These are phyloP conservation scores for Boletales sp. DNA, from an alignment of 768 basidiomycete species.

Conservation along the genomic window DNA sequence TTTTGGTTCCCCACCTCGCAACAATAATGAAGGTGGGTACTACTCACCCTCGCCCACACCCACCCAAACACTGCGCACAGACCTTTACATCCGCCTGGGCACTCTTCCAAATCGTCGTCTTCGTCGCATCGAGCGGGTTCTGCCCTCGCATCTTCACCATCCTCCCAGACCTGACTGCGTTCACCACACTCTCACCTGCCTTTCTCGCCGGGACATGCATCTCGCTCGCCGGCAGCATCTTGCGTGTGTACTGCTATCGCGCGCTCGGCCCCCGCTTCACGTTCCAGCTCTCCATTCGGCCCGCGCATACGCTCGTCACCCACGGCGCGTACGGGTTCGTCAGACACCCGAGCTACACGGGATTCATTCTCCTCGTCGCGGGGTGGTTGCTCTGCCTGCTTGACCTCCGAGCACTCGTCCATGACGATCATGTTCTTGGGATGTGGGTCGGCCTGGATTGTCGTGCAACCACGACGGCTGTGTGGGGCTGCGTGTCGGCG, in stretches of 20 bases:
- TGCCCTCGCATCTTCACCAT: background rate
- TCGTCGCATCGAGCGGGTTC: background rate
- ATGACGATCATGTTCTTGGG: background rate
- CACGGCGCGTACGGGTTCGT: constrained; percentile 24
- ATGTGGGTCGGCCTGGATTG: background rate
- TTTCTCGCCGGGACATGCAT: constrained; percentile 9
- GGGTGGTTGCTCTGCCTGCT: constrained; percentile 7
- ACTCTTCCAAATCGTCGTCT: constrained; percentile 5
- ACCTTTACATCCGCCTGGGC: background rate
- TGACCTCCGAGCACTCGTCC: background rate
- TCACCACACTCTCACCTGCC: constrained; percentile 7
- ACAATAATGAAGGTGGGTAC: background rate
- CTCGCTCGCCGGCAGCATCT: constrained; percentile 4
- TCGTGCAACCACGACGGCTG: background rate
- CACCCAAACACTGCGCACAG: background rate
- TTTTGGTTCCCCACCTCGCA: background rate
- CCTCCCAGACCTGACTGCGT: background rate
- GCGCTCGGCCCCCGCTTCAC: constrained; percentile 25
- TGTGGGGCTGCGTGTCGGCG: background rate
- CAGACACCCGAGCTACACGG: constrained; percentile 32
- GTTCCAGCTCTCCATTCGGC: constrained; percentile 22
- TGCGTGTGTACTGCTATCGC: constrained; percentile 18
- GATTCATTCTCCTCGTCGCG: fast-evolving
- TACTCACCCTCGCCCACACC: background rate
- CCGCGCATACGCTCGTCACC: constrained; percentile 22